phyloP scores from a whole-genome alignment of 148 eudicot genomes.

The Euryodendron excelsum region DNA sequence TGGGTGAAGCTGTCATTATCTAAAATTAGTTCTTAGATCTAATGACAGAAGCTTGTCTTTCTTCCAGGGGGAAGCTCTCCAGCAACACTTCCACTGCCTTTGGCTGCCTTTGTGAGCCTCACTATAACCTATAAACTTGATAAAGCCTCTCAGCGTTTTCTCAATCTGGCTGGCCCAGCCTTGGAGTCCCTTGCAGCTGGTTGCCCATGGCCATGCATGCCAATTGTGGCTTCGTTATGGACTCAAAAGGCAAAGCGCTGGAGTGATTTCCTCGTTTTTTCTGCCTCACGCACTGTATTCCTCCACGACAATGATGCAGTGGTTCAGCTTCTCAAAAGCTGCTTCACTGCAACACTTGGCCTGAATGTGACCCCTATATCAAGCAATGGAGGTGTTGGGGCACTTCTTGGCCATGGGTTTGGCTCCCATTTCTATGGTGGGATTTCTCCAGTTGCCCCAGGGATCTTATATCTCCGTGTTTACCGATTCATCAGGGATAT shows the following conservation, averaged over 20 bases:
- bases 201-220: constrained; percentile 97
- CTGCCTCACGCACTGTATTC: constrained; percentile 87
- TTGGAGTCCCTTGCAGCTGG: constrained; percentile 87
- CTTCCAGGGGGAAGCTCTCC: constrained; percentile 64
- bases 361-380: constrained; percentile 35
- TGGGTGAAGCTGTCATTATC: not conserved
- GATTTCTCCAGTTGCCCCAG: constrained; percentile 85
- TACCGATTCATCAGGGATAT: constrained; percentile 67
- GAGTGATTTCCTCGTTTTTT: constrained; percentile 81
- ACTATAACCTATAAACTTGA: constrained; percentile 96
- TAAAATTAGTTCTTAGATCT: not conserved
- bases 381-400: constrained; percentile 63
- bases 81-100: constrained; percentile 86
- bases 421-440: constrained; percentile 70
- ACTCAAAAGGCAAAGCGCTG: constrained; percentile 85
- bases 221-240: constrained; percentile 87
- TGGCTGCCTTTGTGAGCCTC: constrained; percentile 96
- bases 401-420: constrained; percentile 89
- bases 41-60: not conserved
- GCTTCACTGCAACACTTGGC: constrained; percentile 68
- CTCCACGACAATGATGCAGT: constrained; percentile 77
- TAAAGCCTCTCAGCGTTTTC: constrained; percentile 83
- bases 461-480: constrained; percentile 70
- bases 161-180: constrained; percentile 92
- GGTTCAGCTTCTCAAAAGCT: constrained; percentile 74